These are phyloP conservation scores for Pseudozyma tsukubaensis DNA, from an alignment of 1,284 basidiomycete genomes.

Conservation along the genomic window DNA sequence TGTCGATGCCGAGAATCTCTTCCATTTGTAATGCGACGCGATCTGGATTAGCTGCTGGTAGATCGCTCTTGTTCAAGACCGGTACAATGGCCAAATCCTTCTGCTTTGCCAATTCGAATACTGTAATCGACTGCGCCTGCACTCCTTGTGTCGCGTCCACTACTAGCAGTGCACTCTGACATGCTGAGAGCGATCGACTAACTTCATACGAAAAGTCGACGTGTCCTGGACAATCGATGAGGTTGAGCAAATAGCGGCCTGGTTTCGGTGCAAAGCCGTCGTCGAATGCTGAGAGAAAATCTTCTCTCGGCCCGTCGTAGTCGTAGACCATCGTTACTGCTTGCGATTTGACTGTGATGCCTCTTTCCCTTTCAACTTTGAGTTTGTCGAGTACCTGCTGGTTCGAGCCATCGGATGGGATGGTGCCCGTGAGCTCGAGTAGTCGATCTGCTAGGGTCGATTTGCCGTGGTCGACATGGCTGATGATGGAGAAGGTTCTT, in stretches of 20 bases:
- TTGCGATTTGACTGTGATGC: slow-evolving; percentile 80
- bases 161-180: slow-evolving; percentile 88
- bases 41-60: slow-evolving; percentile 52
- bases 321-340: slow-evolving; percentile 67
- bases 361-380: slow-evolving; percentile 94
- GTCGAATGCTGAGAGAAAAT: slow-evolving; percentile 43
- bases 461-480: slow-evolving; percentile 69
- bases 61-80: slow-evolving; percentile 87
- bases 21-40: slow-evolving; percentile 51
- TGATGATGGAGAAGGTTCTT: slow-evolving; percentile 65
- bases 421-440: slow-evolving; percentile 66
- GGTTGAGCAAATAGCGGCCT: slow-evolving; percentile 78
- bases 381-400: slow-evolving; percentile 71
- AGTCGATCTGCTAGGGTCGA: slow-evolving; percentile 68
- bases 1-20: slow-evolving; percentile 74
- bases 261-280: slow-evolving; percentile 38
- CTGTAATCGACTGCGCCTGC: slow-evolving; percentile 96
- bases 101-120: slow-evolving; percentile 85
- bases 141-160: slow-evolving; percentile 98
- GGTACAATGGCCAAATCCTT: slow-evolving; percentile 84
- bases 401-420: slow-evolving; percentile 60
- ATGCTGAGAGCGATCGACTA: slow-evolving; percentile 88
- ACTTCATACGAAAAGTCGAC: slow-evolving; percentile 79
- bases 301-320: slow-evolving; percentile 37
- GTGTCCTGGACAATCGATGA: slow-evolving; percentile 88